These are phyloP conservation scores for Debaryomyces nepalensis DNA, from an alignment of 1,139 yeast species.

Conservation along the genomic window DNA sequence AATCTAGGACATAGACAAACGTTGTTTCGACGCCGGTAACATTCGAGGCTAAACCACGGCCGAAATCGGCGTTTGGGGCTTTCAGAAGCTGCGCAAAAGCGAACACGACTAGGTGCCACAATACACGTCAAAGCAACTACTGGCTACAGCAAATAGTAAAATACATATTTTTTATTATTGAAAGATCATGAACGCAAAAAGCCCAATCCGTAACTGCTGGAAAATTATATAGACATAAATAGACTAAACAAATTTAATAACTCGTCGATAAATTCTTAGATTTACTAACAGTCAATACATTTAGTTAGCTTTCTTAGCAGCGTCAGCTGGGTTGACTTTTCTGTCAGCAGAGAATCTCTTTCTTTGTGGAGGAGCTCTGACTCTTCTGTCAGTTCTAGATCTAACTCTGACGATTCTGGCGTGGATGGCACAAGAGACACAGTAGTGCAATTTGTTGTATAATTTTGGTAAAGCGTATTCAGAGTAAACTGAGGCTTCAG, in stretches of 20 bases:
- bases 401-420: slow-evolving; percentile 99
- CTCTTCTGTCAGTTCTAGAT: slow-evolving; percentile 97
- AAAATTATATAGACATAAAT: slow-evolving; percentile 13
- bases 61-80: too few relatives aligned
- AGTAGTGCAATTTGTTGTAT: slow-evolving; percentile 99
- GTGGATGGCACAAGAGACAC: slow-evolving; percentile 99
- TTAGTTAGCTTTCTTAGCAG: slow-evolving; percentile 85
- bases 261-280: slow-evolving; percentile 4
- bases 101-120: too few relatives aligned
- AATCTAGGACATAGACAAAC: too few relatives aligned
- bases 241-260: slow-evolving; percentile 3
- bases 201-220: slow-evolving; percentile 12
- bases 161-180: slow-evolving; percentile 12
- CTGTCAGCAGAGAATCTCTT: slow-evolving; percentile 97
- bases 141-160: slow-evolving; percentile 5
- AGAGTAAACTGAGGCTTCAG: slow-evolving; percentile 98
- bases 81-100: too few relatives aligned
- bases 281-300: slow-evolving; percentile 12
- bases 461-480: slow-evolving; percentile 99
- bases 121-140: background rate
- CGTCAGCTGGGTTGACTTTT: slow-evolving; percentile 96
- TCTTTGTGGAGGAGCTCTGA: slow-evolving; percentile 99
- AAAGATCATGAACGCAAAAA: slow-evolving; percentile 13
- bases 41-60: too few relatives aligned
- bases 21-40: too few relatives aligned